Conservation (phyloP, 2,329 filamentous ascomycete genomes). For the Corynespora cassiicola region DNA sequence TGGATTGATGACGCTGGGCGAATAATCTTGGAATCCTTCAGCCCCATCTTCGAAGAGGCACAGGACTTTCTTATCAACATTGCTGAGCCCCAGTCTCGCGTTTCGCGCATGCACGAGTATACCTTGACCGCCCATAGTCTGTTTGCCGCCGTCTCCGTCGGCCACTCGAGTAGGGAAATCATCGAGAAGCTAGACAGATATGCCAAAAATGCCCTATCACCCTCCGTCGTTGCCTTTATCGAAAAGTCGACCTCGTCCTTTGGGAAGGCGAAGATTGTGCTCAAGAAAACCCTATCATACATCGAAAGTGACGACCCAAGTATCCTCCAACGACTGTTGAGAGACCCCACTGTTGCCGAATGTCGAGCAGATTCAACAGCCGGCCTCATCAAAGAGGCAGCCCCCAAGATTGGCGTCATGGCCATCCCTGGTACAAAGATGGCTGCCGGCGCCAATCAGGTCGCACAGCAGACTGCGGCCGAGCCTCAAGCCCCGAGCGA, state of each 20-base stretch:
- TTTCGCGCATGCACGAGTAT: slow-evolving; percentile 93
- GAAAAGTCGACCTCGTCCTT: slow-evolving; percentile 86
- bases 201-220: slow-evolving; percentile 85
- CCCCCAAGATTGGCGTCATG: slow-evolving; percentile 84
- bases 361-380: slow-evolving; percentile 77
- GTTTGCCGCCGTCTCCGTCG: slow-evolving; percentile 94
- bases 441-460: slow-evolving; percentile 83
- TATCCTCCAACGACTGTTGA: slow-evolving; percentile 84
- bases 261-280: slow-evolving; percentile 92
- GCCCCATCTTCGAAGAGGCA: slow-evolving; percentile 81
- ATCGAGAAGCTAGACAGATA: slow-evolving; percentile 87
- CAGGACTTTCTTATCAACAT: slow-evolving; percentile 97
- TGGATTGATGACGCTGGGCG: slow-evolving; percentile 91
- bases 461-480: slow-evolving; percentile 48
- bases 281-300: slow-evolving; percentile 94
- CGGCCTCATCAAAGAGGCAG: slow-evolving; percentile 77
- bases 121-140: slow-evolving; percentile 88
- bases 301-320: slow-evolving; percentile 89
- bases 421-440: slow-evolving; percentile 96
- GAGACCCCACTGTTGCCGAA: slow-evolving; percentile 81
- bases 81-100: slow-evolving; percentile 88
- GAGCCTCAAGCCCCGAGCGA: slow-evolving; percentile 54
- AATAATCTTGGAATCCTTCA: slow-evolving; percentile 95
- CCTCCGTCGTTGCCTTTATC: slow-evolving; percentile 80
- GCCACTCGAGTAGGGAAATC: slow-evolving; percentile 87